phyloP scores from a whole-genome alignment of 2,329 filamentous ascomycete genomes.

The Teratosphaeriaceae sp. region DNA sequence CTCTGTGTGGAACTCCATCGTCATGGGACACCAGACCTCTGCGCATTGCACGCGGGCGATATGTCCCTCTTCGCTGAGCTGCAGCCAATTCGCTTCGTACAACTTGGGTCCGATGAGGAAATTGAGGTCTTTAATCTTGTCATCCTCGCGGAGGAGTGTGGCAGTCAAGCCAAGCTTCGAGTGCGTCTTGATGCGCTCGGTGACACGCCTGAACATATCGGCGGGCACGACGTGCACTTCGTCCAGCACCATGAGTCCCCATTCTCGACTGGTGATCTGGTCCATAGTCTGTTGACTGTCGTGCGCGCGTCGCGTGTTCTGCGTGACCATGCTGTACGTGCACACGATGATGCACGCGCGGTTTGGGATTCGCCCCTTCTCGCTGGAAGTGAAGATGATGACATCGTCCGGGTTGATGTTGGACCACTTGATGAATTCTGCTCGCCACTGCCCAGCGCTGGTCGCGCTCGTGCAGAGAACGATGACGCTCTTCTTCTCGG shows the following conservation, averaged over 20 bases:
- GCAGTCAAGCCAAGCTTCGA: slow-evolving; percentile 92
- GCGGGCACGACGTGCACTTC: slow-evolving; percentile 98
- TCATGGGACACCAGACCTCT: slow-evolving; percentile 99
- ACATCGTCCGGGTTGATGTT: slow-evolving; percentile 93
- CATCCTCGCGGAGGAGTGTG: slow-evolving; percentile 88
- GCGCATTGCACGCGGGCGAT: slow-evolving; percentile 97
- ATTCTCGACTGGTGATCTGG: slow-evolving; percentile 81
- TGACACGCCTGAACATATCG: slow-evolving; percentile 92
- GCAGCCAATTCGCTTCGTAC: slow-evolving; percentile 99
- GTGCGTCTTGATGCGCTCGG: slow-evolving; percentile 86
- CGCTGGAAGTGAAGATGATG: slow-evolving; percentile 88
- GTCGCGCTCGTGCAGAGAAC: slow-evolving; percentile 96
- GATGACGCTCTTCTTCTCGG: slow-evolving; percentile 93
- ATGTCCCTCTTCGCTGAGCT: slow-evolving; percentile 91
- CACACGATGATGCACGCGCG: slow-evolving; percentile 96
- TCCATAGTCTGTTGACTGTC: slow-evolving; percentile 98
- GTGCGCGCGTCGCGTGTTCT: slow-evolving; percentile 77
- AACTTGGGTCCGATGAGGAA: slow-evolving; percentile 96
- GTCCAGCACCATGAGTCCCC: slow-evolving; percentile 94
- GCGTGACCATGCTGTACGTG: slow-evolving; percentile 98
- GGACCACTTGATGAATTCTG: slow-evolving; percentile 98
- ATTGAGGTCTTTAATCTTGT: slow-evolving; percentile 96
- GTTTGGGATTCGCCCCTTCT: slow-evolving; percentile 77
- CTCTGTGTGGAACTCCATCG: slow-evolving; percentile 93
- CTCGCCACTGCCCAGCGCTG: slow-evolving; percentile 94